Evolutionary conservation across 1,139 yeast species (phyloP), one percentile per base, ranked within the genome.

Genomic region (Trichomonascaceae sp.): DNA sequence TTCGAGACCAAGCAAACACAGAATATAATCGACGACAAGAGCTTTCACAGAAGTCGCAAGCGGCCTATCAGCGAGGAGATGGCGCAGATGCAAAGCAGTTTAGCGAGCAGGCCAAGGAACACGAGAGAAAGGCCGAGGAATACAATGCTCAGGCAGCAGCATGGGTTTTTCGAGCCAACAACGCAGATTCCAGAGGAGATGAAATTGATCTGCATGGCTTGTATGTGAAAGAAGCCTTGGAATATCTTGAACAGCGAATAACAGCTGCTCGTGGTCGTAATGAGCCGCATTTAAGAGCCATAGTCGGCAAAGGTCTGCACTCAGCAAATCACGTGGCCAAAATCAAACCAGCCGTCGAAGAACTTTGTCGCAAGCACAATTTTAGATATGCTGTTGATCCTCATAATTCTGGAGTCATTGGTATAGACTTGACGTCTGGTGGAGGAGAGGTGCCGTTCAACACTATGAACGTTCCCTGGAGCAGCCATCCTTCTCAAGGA

Each of bases 191-290:
- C 36, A 84, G 81, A 36, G 78, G 77, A 17, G 87, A 89, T 67
- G 98, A 93, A 70, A 89, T 93, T 59, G 98, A 93, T 70, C 76
- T 93, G 56, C 99, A 93, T 69, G 99, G 99, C 0, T 75, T 93
- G 43, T 90, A 78, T 62, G 95, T 91, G 39, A 86, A 85, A 49
- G 98, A 93, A 72, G 97, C 97, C 3, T 82, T 83, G 58, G 85
- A 81, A 67, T 81, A 86, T 52, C 75, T 91, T 61, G 87, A 85
- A 62, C 81, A 80, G 57, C 78, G 98, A 55, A 80, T 93, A 52
- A 77, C 79, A n/a, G 83, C 83, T 36, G 87, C 84, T 54, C 75
- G 81, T 18, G 71, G 75, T 47, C 78, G 87, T 48, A 75, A 80
- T 57, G 95, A 89, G 65, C 63, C 75, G 1, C 73, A 70, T 50